Evolutionary conservation across 176 grass and related monocot genomes (phyloP).

Genomic region (Lolium multiflorum): DNA sequence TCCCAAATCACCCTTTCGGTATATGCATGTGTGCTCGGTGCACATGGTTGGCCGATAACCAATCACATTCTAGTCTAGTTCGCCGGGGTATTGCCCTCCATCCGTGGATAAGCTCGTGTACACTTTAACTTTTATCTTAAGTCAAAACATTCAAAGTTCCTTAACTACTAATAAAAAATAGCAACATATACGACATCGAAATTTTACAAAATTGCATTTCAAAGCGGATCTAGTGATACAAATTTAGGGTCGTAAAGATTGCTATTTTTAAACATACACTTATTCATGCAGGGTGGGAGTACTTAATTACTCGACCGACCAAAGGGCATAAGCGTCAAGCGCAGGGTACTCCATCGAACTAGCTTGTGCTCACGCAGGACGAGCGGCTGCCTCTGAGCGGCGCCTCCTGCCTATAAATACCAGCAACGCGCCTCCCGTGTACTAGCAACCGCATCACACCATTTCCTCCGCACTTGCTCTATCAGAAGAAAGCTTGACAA

Average conservation of each 20-base stretch:
- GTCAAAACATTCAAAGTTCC: no score
- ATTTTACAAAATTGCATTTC: no score
- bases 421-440: not conserved
- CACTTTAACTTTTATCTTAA: no score
- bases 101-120: no score
- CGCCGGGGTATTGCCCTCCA: not conserved
- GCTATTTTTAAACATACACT: no score
- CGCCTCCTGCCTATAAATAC: conserved; percentile 4
- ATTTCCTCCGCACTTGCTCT: not conserved
- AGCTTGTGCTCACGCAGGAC: not conserved
- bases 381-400: not conserved
- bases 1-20: no score
- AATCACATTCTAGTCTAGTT: not conserved
- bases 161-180: no score
- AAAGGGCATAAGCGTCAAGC: not conserved
- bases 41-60: not conserved
- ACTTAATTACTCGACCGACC: not conserved
- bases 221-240: no score
- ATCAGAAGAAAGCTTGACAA: not conserved
- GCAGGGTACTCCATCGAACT: not conserved
- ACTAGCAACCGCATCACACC: not conserved
- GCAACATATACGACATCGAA: no score
- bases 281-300: no score
- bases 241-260: no score
- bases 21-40: no score